Base-by-base conservation (phyloP, 495 filamentous ascomycete species). In the Aspergillus asperescens region DNA sequence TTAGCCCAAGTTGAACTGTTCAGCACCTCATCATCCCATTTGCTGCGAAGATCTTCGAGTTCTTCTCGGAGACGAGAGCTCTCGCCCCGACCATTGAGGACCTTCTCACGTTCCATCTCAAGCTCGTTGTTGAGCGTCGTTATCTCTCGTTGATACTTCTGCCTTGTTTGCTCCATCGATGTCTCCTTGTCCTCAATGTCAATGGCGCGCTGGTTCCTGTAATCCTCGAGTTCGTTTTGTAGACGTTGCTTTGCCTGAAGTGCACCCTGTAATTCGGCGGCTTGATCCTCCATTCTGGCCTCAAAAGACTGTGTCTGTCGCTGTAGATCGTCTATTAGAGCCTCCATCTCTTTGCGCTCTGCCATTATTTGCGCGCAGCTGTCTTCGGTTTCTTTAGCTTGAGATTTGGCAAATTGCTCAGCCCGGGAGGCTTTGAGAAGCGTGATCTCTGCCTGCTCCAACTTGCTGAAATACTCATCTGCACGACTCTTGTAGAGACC, bases 1-100 rank as follows among this genome's bases (percentile, higher is more conserved):
- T 98, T 98, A 27, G 90, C 90, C 93, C 93, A 98, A 1, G 93
- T 93, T 0, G 90, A 94, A 68, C 87, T 92, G 64, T 98, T 98
- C 60, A 98, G 83, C 16, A 97, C 90, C 69, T 98, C 93, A 61
- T 98, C 88, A 63, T 98, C 94, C 94, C 94, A 98, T 66, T 96
- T 97, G 54, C 85, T 89, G 43, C 93, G 85, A 18, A 97, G 83
- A 56, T 95, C 89, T 57, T 98, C 93, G 13, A 97, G 80, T 64
- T 98, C 93, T 61, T 97, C 93, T 4, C 94, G 83, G 40, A 98
- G 77, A 23, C 88, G 81, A 9, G 84, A 72, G 54, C 82, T 86
- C 62, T 89, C 85, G 8, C 76, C 74, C 25, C 86, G 79, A 18
- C 79, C 82, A 48, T 81, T 77, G 42, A 88, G 78, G 4, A 87